Evolutionary conservation across 2,329 filamentous ascomycete species (phyloP).

Genomic region (Aspergillus texensis): DNA sequence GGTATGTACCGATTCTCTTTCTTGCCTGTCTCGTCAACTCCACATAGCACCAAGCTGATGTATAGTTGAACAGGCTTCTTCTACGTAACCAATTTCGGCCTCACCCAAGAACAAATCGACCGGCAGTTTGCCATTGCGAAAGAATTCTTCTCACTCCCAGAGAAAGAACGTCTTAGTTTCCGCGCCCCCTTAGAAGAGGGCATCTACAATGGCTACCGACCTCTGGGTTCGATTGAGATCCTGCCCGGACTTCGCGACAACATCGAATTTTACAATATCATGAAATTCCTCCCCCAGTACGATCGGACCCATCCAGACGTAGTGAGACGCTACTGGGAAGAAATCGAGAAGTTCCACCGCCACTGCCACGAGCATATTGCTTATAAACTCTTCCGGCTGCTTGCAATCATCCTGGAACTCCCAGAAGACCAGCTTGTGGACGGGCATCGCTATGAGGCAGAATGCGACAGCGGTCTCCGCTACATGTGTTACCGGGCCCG

Average conservation of each 20-base stretch:
- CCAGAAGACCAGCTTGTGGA: conserved; percentile 59
- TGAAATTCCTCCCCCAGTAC: conserved; percentile 56
- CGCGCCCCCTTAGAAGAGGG: conserved; percentile 54
- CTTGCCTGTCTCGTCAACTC: not conserved
- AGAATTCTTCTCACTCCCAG: conserved; percentile 57
- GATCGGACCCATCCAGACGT: conserved; percentile 51
- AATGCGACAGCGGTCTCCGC: conserved; percentile 61
- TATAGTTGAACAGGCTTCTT: conserved; percentile 54
- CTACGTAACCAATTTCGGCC: conserved; percentile 63
- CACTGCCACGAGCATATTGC: conserved; percentile 59
- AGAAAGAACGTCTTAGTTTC: conserved; percentile 59
- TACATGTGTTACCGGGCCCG: conserved; percentile 62
- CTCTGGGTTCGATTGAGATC: conserved; percentile 42
- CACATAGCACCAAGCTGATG: not conserved
- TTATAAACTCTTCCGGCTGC: conserved; percentile 57
- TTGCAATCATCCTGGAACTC: conserved; percentile 62
- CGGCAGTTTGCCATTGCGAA: conserved; percentile 62
- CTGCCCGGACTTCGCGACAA: conserved; percentile 49
- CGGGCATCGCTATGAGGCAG: conserved; percentile 59
- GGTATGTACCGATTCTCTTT: conserved; percentile 15
- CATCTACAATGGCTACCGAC: conserved; percentile 60
- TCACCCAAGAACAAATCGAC: conserved; percentile 60
- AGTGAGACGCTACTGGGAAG: conserved; percentile 52
- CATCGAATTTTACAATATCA: conserved; percentile 63
- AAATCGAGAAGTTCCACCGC: conserved; percentile 59